Evolutionary conservation across 2,329 filamentous ascomycete genomes (phyloP), one percentile per base, ranked within the genome.

Genomic region (Alternaria sp.): DNA sequence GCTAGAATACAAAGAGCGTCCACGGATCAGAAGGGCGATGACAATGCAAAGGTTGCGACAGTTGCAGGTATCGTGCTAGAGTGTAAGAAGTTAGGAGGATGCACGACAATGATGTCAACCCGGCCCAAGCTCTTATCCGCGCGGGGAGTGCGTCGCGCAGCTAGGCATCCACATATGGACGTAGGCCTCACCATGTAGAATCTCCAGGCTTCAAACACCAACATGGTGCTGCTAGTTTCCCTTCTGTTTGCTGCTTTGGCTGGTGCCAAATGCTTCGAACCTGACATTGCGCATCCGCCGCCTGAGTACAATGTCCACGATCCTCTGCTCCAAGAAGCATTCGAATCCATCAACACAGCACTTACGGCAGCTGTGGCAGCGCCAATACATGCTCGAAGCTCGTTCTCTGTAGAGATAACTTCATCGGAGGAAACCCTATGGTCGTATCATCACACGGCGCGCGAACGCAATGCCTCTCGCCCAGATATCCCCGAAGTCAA

Each of bases 401-500:
- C 80, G 1, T 80, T 79, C 62, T 82, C 81, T 1, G 62, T 81
- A 46, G 78, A 78, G 45, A 62, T 81, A 18, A 82, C 80, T 1
- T 81, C 80, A 1, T 68, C 70, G 1, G 73, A 78, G 34, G 66
- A 75, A 36, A 74, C 77, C 1, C 67, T 82, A 9, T 82, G 77
- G 77, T 73, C 77, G 5, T 65, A 70, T 11, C 74, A 79, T 56
- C 78, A 81, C 54, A 81, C 79, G 0, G 80, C 80, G 5, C 70
- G 63, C 20, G 61, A 72, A 53, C 72, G 74, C 6, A 80, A 81
- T 60, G 54, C 65, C 5, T 75, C 74, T 2, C 74, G 79, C 2
- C 78, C 77, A 6, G 79, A 80, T 36, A 72, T 75, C 36, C 67
- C 67, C 0, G 40, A 73, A 30, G 77, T 82, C 36, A 77, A 78